Evolutionary conservation across 2,329 filamentous ascomycete genomes (phyloP), one percentile per base, ranked within the genome.

Genomic region (Drechslerella dactyloides): DNA sequence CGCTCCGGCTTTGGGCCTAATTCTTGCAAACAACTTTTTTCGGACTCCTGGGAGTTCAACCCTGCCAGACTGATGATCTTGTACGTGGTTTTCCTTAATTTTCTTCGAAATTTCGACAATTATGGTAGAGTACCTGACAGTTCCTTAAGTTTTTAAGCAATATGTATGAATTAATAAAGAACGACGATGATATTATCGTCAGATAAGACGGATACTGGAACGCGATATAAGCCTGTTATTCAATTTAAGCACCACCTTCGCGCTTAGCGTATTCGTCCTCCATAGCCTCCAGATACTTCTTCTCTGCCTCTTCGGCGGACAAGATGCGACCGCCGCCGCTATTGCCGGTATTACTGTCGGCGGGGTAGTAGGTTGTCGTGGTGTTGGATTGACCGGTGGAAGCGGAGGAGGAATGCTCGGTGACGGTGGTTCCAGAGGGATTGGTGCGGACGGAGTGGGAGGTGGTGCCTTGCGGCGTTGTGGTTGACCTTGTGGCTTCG

Each of bases 191-290:
- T n/a, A n/a, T n/a, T n/a, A n/a, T n/a, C n/a, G n/a, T n/a, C n/a
- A n/a, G n/a, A n/a, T n/a, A n/a, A n/a, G n/a, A n/a, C 27, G 27
- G 4, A 8, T 33, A 4, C 27, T 33, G 8, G 27, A 33, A 4
- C 27, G 4, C 27, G 8, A 33, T 33, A 8, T 33, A n/a, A n/a
- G n/a, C 27, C 8, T 33, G 27, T 33, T 33, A 4, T 33, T 8
- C 3, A 33, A 33, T 33, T 46, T 62, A 73, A 54, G 69, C 69
- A 2, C 69, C 69, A 27, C 69, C 69, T 23, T 73, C 69, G 5
- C 69, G 57, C 57, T 73, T 73, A 3, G 69, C 69, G 17, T 73
- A 73, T 40, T 73, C 69, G 13, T 73, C 69, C 57, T 73, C 69
- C 69, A 73, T 73, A 10, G 61, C 69, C 40, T 73, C 69, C 24